Base-by-base conservation (phyloP, 148 eudicot genomes). In the Dianthus caryophyllus region DNA sequence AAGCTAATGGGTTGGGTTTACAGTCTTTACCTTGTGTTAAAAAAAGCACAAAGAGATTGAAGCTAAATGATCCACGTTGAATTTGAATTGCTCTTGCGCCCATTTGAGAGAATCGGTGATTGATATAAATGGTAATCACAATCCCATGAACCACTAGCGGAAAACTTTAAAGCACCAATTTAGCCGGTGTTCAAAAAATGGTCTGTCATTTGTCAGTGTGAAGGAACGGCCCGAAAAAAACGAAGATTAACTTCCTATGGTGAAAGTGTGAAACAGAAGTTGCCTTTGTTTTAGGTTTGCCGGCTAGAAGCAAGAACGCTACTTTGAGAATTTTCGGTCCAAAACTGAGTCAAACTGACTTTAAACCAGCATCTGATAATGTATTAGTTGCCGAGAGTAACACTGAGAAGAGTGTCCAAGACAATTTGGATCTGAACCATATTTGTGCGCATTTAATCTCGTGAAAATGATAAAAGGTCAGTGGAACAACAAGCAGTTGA, bases 81-180 rank as follows among this genome's bases (percentile, higher is more conserved):
- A 47, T 14, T 14, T 47, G n/a, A 12, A 14, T 47, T 13, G 20
- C 61, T 56, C 20, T 56, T 33, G 39, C 8, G 8, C 39, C n/a
- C n/a, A n/a, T n/a, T n/a, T n/a, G n/a, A n/a, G n/a, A n/a, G n/a
- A n/a, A n/a, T n/a, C n/a, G n/a, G n/a, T n/a, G n/a, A n/a, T n/a
- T n/a, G n/a, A n/a, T n/a, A n/a, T n/a, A n/a, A n/a, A n/a, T n/a
- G n/a, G n/a, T n/a, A n/a, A n/a, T n/a, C n/a, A n/a, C n/a, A n/a
- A n/a, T n/a, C n/a, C n/a, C n/a, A n/a, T n/a, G n/a, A n/a, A n/a
- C n/a, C n/a, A n/a, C n/a, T n/a, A n/a, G n/a, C n/a, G n/a, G n/a
- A n/a, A n/a, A n/a, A n/a, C n/a, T n/a, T n/a, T 75, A 50, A 75
- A 75, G 68, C 82, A 79, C 49, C 82, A 79, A 16, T 75, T 75